Evolutionary conservation across 2,329 filamentous ascomycete species (phyloP).

Genomic region (Bipolaris oryzae): DNA sequence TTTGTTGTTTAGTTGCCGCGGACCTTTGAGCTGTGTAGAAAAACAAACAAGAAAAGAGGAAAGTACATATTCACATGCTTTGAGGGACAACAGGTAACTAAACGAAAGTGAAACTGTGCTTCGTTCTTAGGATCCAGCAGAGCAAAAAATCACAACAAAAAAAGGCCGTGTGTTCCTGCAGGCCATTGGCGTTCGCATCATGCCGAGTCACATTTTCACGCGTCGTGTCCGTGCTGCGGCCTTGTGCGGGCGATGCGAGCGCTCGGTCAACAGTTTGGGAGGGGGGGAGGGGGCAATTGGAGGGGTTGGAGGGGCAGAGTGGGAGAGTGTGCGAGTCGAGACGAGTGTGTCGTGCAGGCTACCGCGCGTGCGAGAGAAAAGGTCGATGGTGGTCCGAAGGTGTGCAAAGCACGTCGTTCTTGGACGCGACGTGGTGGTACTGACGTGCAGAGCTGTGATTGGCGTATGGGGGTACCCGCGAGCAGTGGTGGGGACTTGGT

Average conservation of each 20-base stretch:
- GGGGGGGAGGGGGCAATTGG: background rate
- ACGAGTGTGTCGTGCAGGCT: background rate
- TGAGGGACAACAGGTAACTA: background rate
- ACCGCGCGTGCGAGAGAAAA: constrained; percentile 3
- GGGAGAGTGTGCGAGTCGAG: background rate
- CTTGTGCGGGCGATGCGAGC: background rate
- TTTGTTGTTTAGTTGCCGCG: no score
- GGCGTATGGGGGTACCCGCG: constrained; percentile 1
- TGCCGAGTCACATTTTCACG: constrained; percentile 24
- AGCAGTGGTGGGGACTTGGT: constrained; percentile 2
- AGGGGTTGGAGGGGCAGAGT: constrained; percentile 4
- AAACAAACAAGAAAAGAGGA: no score
- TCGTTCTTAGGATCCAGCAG: background rate
- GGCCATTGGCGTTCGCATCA: constrained; percentile 28
- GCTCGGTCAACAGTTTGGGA: background rate
- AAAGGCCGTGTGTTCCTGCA: constrained; percentile 21
- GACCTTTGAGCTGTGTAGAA: no score
- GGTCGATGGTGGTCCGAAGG: background rate
- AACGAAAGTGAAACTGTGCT: no score
- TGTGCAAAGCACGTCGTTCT: constrained; percentile 1
- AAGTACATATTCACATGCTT: background rate
- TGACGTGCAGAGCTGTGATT: constrained; percentile 28
- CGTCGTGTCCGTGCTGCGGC: constrained; percentile 8
- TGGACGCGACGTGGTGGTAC: constrained; percentile 23
- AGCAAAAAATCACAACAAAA: background rate